Base-by-base conservation (phyloP, 202 grass and related monocot species). In the Carex arenaria region DNA sequence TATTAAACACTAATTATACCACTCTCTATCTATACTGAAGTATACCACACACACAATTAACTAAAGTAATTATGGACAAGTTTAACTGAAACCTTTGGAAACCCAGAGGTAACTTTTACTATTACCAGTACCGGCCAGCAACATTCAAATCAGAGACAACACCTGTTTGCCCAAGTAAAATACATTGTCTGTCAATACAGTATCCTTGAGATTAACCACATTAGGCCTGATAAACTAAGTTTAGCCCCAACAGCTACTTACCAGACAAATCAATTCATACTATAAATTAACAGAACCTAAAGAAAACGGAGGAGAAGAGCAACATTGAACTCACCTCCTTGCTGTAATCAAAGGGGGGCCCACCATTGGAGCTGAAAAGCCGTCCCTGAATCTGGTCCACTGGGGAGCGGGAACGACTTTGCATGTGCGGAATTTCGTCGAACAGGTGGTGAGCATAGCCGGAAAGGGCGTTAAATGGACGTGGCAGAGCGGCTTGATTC, bases 311-410 rank as follows among this genome's bases (percentile, higher is more conserved):
- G 68, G 3, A 72, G 68, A 7, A 28, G 5, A 80, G 13, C 2
- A 61, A 80, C 78, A 82, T 19, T 22, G 62, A 82, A 67, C 80
- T 67, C 63, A 98, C 88, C n/a, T 98, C 95, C 89, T 90, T 95
- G 77, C 80, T 74, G 81, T 92, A 85, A 59, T 89, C 91, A 17
- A 40, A 34, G 0, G 15, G 6, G 3, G 3, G 6, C 10, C 80
- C 80, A 3, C 45, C 17, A 11, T 72, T 78, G 77, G 62, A 63
- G 64, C 88, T 85, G 63, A 87, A 86, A 71, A 88, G 71, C 54
- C 85, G 83, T 56, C 82, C 49, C 57, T 31, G 60, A 28, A 30
- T 28, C 61, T 49, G 10, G 86, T 72, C 10, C 75, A 17, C 11
- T 36, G 28, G 42, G 72, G 11, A 62, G 55, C 15, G 22, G 7